Conservation (phyloP, 2,329 filamentous ascomycete genomes). For the Fusarium sp. region DNA sequence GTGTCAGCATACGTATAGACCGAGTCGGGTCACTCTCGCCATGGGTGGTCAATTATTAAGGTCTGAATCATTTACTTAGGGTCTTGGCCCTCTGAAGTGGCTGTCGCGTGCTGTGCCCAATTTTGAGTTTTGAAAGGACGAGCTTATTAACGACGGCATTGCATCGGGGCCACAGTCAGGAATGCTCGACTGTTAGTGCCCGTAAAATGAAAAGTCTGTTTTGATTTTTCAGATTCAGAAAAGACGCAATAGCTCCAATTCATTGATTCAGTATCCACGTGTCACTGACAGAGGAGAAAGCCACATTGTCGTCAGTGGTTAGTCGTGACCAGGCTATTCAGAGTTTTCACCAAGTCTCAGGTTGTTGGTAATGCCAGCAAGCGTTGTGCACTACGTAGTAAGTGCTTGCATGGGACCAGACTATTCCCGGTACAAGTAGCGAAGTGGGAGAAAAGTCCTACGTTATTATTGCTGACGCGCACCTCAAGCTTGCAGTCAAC, state of each 20-base stretch:
- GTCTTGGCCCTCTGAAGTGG: not conserved
- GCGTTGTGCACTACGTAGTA: conserved; percentile 12
- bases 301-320: conserved; percentile 28
- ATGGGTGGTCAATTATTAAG: conserved; percentile 3
- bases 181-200: conserved; percentile 30
- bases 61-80: conserved; percentile 22
- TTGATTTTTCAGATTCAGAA: conserved; percentile 20
- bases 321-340: conserved; percentile 14
- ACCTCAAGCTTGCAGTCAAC: conserved; percentile 13
- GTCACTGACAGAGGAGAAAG: conserved; percentile 19
- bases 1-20: conserved; percentile 21
- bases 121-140: conserved; percentile 25
- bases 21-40: not conserved
- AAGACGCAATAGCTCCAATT: conserved; percentile 14
- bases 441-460: conserved; percentile 15
- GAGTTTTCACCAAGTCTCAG: conserved; percentile 35
- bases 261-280: conserved; percentile 36
- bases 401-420: conserved; percentile 37
- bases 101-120: conserved; percentile 20
- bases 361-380: conserved; percentile 19
- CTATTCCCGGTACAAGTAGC: conserved; percentile 16
- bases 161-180: conserved; percentile 6
- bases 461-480: conserved; percentile 19
- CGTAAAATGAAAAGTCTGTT: conserved; percentile 31
- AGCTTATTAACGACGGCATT: conserved; percentile 22